Evolutionary conservation across 306 rosid genomes (phyloP).

Genomic region (Inga laurina): DNA sequence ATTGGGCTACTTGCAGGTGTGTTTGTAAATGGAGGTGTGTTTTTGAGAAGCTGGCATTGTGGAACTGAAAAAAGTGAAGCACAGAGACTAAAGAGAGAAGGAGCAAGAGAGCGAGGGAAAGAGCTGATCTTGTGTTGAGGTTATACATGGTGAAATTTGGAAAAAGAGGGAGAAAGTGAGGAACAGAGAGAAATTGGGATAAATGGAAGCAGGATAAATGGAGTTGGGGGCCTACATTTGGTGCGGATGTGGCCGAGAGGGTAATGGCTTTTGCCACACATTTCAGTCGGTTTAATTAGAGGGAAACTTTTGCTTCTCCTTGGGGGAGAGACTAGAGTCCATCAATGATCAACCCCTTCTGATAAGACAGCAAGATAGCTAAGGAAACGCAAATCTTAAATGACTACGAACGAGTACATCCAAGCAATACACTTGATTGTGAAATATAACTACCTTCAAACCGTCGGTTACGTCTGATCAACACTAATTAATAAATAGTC

Average conservation of each 20-base stretch:
- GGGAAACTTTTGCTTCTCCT: background rate
- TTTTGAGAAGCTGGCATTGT: conserved; percentile 2
- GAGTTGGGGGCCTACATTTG: background rate
- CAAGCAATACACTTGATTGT: background rate
- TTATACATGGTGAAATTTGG: conserved; percentile 30
- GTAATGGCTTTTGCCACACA: background rate
- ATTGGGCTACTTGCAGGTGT: conserved; percentile 52
- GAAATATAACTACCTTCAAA: background rate
- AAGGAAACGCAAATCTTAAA: background rate
- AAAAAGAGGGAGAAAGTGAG: background rate
- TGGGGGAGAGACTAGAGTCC: background rate
- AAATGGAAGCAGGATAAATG: background rate
- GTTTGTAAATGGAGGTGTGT: conserved; percentile 31
- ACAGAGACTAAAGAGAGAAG: conserved; percentile 23
- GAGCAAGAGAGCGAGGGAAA: conserved; percentile 24
- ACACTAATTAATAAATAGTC: background rate
- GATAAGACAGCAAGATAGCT: background rate
- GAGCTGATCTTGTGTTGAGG: conserved; percentile 17
- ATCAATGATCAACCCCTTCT: background rate
- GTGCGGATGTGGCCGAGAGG: background rate
- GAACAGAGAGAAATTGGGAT: background rate
- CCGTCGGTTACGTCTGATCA: background rate
- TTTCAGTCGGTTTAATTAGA: background rate
- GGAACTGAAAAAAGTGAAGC: conserved; percentile 23
- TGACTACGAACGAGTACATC: background rate